Base-by-base conservation (phyloP, 306 rosid genomes). In the Astragalus glycyphyllos region DNA sequence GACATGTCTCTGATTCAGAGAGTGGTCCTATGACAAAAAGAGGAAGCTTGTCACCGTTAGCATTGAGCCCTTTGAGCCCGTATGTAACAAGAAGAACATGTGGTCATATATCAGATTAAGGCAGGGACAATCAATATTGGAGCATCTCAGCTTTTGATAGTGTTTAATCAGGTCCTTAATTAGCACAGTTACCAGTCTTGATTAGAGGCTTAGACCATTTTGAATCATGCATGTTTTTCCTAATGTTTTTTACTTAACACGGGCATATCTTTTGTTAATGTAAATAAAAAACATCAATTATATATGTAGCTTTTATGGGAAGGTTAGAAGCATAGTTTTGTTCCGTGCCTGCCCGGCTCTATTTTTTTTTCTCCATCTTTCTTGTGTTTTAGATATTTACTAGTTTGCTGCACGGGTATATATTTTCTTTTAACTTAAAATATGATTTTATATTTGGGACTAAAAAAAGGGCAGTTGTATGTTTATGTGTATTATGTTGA, bases 51-150 rank as follows among this genome's bases (percentile, higher is more conserved):
- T 79, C 86, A 12, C 77, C 84, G 7, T 47, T 78, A 0, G 10
- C 66, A 63, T 4, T 49, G 60, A 73, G 61, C 42, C 74, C 79
- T 60, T 37, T 77, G 66, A 73, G 69, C 72, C 54, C 86, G 0
- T 71, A 79, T 41, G 66, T 4, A 1, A 35, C 50, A 12, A 35
- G 3, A 45, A 37, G 4, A 45, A 47, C 79, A 9, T 46, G 69
- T 56, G 84, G 84, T 32, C 81, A 83, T 58, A 34, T 76, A 58
- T 83, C 86, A 0, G 86, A 83, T 68, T 83, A 67, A 75, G 41
- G 40, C 11, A 40, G 11, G 11, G 40, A 7, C 3, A 26, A 26
- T 26, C 31, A 26, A 26, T 26, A 26, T 26, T 26, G 31, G 31
- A 26, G 6, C 15, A 5, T 49, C 17, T 49, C 60, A 15, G 11